Evolutionary conservation across 78 protist genomes (phyloP), one percentile per base, ranked within the genome.

Genomic region (Monocercomonoides exilis): DNA sequence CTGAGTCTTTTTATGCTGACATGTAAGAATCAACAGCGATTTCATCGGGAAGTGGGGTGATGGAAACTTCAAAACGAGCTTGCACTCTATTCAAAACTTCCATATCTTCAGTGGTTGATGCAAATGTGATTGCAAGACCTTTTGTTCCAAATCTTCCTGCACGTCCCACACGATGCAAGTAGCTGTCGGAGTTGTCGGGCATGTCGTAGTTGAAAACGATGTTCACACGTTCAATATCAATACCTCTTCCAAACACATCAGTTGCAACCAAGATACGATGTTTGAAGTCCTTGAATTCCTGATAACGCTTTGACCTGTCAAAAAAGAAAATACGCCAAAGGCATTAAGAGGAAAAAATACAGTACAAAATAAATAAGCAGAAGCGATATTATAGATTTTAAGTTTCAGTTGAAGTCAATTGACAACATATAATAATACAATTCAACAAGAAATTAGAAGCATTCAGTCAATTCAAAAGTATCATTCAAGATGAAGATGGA

Each of bases 81-180:
- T 98, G 99, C 34, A 98, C 95, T 45, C 89, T 44, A 80, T 88
- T 82, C 45, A 97, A 89, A 1, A 95, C 38, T 43, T 87, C 81
- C 3, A 41, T 45, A 84, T 96, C 98, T 35, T 84, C 97, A 2
- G 38, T 46, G 2, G 94, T 2, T 1, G 98, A 64, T 43, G 95
- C 87, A 77, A 98, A 97, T 33, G 98, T 95, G 87, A 99, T 94
- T 45, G 99, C 98, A 1, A 98, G 92, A 45, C 99, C 99, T 87
- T 96, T 96, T 88, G 99, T 99, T 77, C 98, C 99, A 44, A 98
- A 99, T 32, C 99, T 94, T 33, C 99, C 99, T 11, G 99, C 97
- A 54, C 99, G 94, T 38, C 99, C 99, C 2, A 98, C 98, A 80
- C 98, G 87, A 91, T 98, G 99, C 41, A 97, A 93, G 89, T 98